Evolutionary conservation across 1,284 basidiomycete species (phyloP), one percentile per base, ranked within the genome.

Genomic region (Ustilago trichophora): DNA sequence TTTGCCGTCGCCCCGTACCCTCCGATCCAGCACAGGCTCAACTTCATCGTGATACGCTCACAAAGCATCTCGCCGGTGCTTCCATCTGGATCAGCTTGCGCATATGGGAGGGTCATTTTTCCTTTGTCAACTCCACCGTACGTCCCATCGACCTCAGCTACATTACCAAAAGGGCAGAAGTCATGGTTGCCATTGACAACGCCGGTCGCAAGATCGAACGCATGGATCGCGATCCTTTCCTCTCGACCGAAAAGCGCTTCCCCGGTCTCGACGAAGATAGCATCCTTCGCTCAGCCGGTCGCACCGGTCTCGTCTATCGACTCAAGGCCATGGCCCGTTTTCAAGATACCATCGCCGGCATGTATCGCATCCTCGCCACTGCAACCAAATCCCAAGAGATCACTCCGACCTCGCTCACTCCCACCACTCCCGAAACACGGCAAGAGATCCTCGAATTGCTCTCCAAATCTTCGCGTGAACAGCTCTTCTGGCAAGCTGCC

Each of bases 21-120:
- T 21, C 21, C 16, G 33, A 48, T 15, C 21, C 24, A 6, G 35
- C 29, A 25, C 31, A 56, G 13, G 38, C 36, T 6, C 34, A 54
- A 16, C 40, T 46, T 22, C 45, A 51, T 19, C 51, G 54, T 15
- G 47, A 58, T 8, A 15, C 24, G 21, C 47, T 69, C 12, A 36
- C 35, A 21, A 59, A 55, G 29, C 49, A 57, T 34, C 34, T 57
- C 43, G 54, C 52, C 19, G 60, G 56, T 12, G 60, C 67, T 12
- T 64, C 60, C 19, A 51, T 70, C 40, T 70, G 67, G 67, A 24
- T 60, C 36, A 57, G 56, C n/a, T 24, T 70, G 22, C 53, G 67
- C 41, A 55, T 70, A 25, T 70, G 67, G 67, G 56, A 70, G 45
- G 67, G 67, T 13, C 67, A 70, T 21, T 70, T 64, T 22, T 64